A percentile compares a stretch with the other conserved stretches of the same genome.
These are phyloP conservation scores for Polygonum aviculare DNA, from an alignment of 148 eudicot species.

Conservation along the genomic window DNA sequence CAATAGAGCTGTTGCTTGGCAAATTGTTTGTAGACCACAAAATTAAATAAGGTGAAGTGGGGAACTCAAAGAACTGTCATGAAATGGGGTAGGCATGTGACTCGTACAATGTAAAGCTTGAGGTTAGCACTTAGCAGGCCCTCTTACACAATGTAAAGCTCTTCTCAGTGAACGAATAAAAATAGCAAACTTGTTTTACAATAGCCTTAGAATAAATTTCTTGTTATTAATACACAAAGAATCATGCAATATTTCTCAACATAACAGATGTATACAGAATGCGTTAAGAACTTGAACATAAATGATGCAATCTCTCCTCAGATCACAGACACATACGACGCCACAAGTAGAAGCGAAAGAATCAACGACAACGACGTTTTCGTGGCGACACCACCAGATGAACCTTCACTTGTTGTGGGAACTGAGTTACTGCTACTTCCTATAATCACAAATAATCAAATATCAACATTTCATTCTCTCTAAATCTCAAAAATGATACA, in stretches of 20 bases:
- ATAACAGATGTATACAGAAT: background rate
- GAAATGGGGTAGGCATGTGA: too few species aligned
- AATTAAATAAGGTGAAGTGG: too few species aligned
- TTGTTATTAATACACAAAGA: background rate
- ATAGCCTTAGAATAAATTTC: background rate
- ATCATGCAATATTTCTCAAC: background rate
- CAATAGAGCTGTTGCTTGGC: too few species aligned
- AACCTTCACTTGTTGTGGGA: background rate
- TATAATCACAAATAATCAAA: background rate
- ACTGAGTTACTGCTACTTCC: background rate
- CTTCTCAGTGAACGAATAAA: background rate
- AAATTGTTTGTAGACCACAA: too few species aligned
- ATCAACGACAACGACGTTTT: background rate
- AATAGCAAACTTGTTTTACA: background rate
- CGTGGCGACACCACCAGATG: slow-evolving; percentile 5
- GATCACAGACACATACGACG: slow-evolving; percentile 1
- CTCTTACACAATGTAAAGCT: background rate
- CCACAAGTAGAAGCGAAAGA: background rate
- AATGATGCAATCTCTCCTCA: background rate
- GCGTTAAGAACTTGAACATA: background rate
- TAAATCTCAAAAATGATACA: background rate
- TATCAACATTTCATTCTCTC: background rate
- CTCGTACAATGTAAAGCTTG: too few species aligned
- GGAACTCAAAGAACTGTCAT: too few species aligned
- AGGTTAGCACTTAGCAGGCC: too few species aligned